A percentile compares a stretch with the other conserved stretches of the same genome.
Conservation (phyloP, 352 stramenopile genomes). For the Heterotrichella gracilis region DNA sequence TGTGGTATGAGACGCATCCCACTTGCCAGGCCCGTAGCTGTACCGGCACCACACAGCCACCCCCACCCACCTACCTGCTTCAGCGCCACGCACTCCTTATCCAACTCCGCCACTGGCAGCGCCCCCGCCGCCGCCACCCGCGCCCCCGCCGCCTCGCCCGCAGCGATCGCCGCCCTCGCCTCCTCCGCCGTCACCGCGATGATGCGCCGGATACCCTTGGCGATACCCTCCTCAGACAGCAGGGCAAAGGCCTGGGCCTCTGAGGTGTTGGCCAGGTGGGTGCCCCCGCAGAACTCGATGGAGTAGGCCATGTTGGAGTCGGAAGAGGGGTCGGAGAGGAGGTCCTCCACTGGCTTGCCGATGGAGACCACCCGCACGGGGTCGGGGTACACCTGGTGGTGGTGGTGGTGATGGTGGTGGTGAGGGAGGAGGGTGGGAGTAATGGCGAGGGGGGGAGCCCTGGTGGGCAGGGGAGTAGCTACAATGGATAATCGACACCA, state of each 20-base stretch:
- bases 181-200: slow-evolving; percentile 54
- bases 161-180: slow-evolving; percentile 42
- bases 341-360: slow-evolving; percentile 31
- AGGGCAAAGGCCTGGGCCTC: slow-evolving; percentile 80
- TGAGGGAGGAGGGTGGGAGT: not conserved
- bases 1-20: too few species aligned
- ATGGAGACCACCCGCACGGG: slow-evolving; percentile 79
- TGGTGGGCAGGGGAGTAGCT: not conserved
- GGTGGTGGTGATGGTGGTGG: too few species aligned
- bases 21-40: too few species aligned
- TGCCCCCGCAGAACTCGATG: slow-evolving; percentile 94
- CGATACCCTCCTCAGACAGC: slow-evolving; percentile 68
- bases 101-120: slow-evolving; percentile 26
- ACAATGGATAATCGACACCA: too few species aligned
- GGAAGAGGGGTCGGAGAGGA: slow-evolving; percentile 39
- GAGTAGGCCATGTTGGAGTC: slow-evolving; percentile 52
- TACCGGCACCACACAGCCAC: too few species aligned
- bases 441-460: too few species aligned
- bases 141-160: slow-evolving; percentile 37
- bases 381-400: slow-evolving; percentile 84
- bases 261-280: slow-evolving; percentile 68
- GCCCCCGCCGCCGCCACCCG: slow-evolving; percentile 29
- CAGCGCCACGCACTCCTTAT: slow-evolving; percentile 41
- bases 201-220: slow-evolving; percentile 80
- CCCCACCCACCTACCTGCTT: too few species aligned